Evolutionary conservation across 148 eudicot genomes (phyloP), one percentile per base, ranked within the genome.

Genomic region (Tetragonia tetragonoides): DNA sequence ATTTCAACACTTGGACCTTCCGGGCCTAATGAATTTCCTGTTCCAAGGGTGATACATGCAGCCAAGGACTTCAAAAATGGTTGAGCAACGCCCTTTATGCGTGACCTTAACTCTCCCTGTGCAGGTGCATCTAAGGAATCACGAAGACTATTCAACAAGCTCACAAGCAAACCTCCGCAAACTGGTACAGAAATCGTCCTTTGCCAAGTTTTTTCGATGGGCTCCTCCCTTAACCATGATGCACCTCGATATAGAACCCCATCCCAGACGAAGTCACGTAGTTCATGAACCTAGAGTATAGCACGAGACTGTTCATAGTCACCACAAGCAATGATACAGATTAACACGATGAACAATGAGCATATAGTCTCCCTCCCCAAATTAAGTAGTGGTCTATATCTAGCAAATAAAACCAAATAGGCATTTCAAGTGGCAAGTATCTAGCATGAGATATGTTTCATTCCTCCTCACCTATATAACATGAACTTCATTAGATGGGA

Each of bases 1-100:
- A 94, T 92, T 83, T 94, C 98, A 39, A 94, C 98, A 76, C 98
- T 90, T 12, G 98, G 98, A 78, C 98, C 98, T 88, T 94, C 98
- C 10, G 98, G 98, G 34, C 98, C 98, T 75, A 94, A 76, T 10
- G 98, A 90, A 81, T 94, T 94, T 57, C 98, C 98, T 0, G 98
- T 94, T 75, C 97, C 98, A 21, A 94, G 88, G 70, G 98, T 94
- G 63, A 94, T 66, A 72, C 95, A 89, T 44, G 98, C 98, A 75
- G 98, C 93, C 77, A 92, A 5, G 54, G 96, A 81, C 86, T 87
- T 92, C 75, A 95, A 73, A 53, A 95, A 59, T 75, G 93, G 96
- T 75, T 86, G 80, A 75, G 90, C 73, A 9, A 81, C 86, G 51
- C 83, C 85, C 67, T 84, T 88, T 57, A 86, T 44, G 23, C 71